A percentile compares a stretch with the other conserved stretches of the same genome.
Conservation (phyloP, 768 basidiomycete species). For the Fomitopsis pulvina region DNA sequence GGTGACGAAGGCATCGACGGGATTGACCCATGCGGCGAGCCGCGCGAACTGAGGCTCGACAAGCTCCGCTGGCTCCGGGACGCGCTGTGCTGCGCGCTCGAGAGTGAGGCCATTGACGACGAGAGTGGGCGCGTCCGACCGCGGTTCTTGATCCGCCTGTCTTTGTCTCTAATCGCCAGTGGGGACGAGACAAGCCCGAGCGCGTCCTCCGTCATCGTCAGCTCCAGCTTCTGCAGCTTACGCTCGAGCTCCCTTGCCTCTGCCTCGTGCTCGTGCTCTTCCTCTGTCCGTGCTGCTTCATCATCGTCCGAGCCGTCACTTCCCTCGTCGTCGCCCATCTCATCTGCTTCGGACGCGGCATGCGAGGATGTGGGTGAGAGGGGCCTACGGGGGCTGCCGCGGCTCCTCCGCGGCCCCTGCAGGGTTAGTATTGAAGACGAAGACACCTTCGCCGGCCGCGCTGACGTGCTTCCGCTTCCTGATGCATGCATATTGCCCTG, state of each 20-base stretch:
- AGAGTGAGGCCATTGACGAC: constrained; percentile 10
- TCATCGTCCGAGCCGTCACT: constrained; percentile 29
- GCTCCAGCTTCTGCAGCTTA: constrained; percentile 63
- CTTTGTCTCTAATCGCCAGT: background rate
- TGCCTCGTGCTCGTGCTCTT: constrained; percentile 59
- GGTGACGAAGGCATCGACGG: constrained; percentile 77
- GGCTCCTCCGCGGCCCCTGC: constrained; percentile 40
- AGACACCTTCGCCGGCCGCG: constrained; percentile 33
- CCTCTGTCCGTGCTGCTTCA: constrained; percentile 43
- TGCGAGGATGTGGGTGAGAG: constrained; percentile 42
- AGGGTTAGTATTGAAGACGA: constrained; percentile 73
- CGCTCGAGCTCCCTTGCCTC: constrained; percentile 60
- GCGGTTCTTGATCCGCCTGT: background rate
- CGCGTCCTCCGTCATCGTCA: constrained; percentile 66
- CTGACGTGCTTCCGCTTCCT: background rate
- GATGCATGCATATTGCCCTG: background rate
- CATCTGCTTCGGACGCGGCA: constrained; percentile 31
- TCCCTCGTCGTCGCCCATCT: constrained; percentile 4
- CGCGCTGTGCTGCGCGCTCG: constrained; percentile 30
- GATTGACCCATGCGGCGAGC: constrained; percentile 70
- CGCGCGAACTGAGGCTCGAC: constrained; percentile 56
- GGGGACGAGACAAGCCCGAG: constrained; percentile 56
- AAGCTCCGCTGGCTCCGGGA: constrained; percentile 62
- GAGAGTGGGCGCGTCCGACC: constrained; percentile 15
- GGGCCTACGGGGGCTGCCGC: constrained; percentile 30